These are phyloP conservation scores for Cyclocybe aegerita DNA, from an alignment of 768 basidiomycete species.

Conservation along the genomic window DNA sequence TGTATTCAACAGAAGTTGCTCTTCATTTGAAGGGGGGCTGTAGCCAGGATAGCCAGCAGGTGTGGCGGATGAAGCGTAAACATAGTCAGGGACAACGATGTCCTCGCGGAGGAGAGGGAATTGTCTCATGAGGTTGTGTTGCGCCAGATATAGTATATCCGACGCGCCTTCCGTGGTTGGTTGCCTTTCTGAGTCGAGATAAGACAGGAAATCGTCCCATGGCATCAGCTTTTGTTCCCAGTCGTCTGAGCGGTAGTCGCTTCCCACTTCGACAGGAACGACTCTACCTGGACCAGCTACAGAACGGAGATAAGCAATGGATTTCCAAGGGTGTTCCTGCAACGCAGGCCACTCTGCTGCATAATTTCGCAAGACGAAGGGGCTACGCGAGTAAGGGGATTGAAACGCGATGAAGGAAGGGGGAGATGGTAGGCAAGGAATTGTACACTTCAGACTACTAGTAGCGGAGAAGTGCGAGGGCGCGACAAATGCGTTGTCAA, in stretches of 20 bases:
- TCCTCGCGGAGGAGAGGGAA: conserved; percentile 79
- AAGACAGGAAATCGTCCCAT: conserved; percentile 74
- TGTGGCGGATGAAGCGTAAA: conserved; percentile 58
- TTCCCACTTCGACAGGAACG: conserved; percentile 89
- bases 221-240: conserved; percentile 82
- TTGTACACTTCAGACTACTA: conserved; percentile 15
- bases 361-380: conserved; percentile 75
- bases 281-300: conserved; percentile 78
- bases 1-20: conserved; percentile 66
- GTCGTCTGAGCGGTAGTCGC: conserved; percentile 72
- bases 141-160: conserved; percentile 77
- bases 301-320: conserved; percentile 63
- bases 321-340: conserved; percentile 66
- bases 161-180: conserved; percentile 10
- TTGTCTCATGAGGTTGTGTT: conserved; percentile 83
- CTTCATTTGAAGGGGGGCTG: conserved; percentile 61
- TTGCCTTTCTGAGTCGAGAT: conserved; percentile 36
- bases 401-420: conserved; percentile 64
- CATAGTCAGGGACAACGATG: conserved; percentile 85
- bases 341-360: conserved; percentile 80
- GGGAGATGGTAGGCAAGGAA: conserved; percentile 42
- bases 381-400: conserved; percentile 37
- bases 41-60: conserved; percentile 52
- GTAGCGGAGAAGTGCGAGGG: conserved; percentile 17
- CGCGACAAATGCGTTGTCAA: not conserved